Conservation (phyloP, 2,329 filamentous ascomycete genomes). For the Colletotrichum plurivorum region DNA sequence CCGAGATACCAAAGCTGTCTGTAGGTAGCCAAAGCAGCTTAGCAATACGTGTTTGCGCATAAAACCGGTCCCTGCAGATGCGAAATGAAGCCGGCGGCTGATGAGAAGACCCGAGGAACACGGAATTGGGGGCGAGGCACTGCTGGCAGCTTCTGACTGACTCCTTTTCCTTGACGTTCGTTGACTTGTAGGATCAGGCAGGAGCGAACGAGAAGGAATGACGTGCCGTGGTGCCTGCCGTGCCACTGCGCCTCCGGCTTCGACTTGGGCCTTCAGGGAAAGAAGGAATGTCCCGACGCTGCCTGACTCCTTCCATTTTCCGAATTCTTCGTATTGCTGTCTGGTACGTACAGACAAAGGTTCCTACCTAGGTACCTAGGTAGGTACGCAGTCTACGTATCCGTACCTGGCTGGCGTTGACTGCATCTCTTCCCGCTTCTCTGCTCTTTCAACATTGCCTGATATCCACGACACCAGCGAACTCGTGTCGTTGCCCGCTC, state of each 20-base stretch:
- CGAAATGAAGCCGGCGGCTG: no score
- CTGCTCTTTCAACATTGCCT: not conserved
- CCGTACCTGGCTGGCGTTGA: no score
- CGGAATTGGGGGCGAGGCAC: not conserved
- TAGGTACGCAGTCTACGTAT: no score
- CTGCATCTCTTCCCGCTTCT: not conserved
- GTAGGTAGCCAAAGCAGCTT: slow-evolving; percentile 9
- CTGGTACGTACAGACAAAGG: no score
- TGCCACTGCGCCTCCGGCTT: not conserved
- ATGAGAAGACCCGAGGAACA: no score
- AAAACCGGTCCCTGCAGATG: no score
- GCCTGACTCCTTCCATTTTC: not conserved
- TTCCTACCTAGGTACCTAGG: no score
- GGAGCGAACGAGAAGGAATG: not conserved
- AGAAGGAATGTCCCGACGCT: not conserved
- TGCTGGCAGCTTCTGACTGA: not conserved
- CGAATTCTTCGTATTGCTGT: no score
- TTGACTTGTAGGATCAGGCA: not conserved
- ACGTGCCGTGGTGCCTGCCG: slow-evolving; percentile 20
- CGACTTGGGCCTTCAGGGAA: slow-evolving; percentile 1
- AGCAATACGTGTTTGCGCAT: not conserved
- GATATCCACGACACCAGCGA: not conserved
- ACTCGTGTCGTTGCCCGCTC: not conserved
- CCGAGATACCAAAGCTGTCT: slow-evolving; percentile 25
- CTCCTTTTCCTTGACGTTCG: no score